phyloP scores from a whole-genome alignment of 1,284 basidiomycete genomes.

The Coniophora puteana region DNA sequence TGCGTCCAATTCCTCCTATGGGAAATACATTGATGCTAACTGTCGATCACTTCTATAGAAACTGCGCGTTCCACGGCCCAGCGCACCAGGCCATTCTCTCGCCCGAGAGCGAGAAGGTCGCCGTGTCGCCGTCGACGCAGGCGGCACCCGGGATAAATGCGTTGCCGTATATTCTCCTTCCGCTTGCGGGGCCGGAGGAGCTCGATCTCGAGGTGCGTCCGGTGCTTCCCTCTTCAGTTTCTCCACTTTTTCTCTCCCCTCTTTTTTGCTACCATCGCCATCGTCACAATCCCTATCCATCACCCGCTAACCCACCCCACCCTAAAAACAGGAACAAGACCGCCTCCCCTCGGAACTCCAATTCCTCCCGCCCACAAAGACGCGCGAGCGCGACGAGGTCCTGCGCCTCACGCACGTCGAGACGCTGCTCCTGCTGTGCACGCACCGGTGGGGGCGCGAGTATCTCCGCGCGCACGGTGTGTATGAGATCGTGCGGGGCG shows the following conservation, averaged over 20 bases:
- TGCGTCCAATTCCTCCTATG: conserved; percentile 30
- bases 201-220: conserved; percentile 76
- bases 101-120: conserved; percentile 46
- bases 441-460: conserved; percentile 85
- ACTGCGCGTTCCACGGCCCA: conserved; percentile 69
- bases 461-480: conserved; percentile 78
- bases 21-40: conserved; percentile 5
- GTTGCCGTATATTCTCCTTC: conserved; percentile 81
- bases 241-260: background rate
- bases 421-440: conserved; percentile 85
- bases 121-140: conserved; percentile 51
- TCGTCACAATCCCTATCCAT: background rate
- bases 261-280: background rate
- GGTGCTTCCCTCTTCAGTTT: background rate
- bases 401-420: conserved; percentile 88
- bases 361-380: conserved; percentile 84
- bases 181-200: conserved; percentile 93
- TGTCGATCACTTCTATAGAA: conserved; percentile 41
- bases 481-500: conserved; percentile 82
- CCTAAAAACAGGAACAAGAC: conserved; percentile 74
- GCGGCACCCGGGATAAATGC: conserved; percentile 78
- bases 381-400: conserved; percentile 76
- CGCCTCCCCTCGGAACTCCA: conserved; percentile 82
- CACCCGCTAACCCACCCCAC: background rate
- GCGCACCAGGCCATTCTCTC: conserved; percentile 70